Evolutionary conservation across 345 rosid genomes (phyloP).

Genomic region (Brassica incana): DNA sequence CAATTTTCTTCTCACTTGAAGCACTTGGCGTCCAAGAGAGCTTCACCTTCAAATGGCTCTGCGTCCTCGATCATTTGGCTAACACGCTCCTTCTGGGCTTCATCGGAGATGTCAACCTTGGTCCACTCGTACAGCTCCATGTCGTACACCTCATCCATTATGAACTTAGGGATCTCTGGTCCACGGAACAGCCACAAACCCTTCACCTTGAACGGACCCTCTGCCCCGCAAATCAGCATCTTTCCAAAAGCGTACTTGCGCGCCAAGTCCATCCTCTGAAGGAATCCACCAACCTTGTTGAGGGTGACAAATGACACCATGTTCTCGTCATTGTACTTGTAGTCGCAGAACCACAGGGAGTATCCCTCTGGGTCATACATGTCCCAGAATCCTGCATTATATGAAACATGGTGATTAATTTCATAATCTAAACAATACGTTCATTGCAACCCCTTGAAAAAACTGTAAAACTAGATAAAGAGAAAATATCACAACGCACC

Average conservation of each 20-base stretch:
- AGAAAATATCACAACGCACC: constrained; percentile 44
- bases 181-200: constrained; percentile 99
- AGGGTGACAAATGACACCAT: constrained; percentile 82
- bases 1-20: constrained; percentile 59
- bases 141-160: constrained; percentile 92
- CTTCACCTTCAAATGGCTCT: constrained; percentile 93
- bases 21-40: constrained; percentile 98
- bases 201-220: constrained; percentile 86
- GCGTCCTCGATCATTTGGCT: constrained; percentile 91
- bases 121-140: constrained; percentile 97
- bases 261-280: constrained; percentile 92
- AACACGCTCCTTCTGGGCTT: constrained; percentile 87
- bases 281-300: constrained; percentile 95
- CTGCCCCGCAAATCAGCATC: constrained; percentile 80
- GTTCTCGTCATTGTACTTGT: constrained; percentile 97
- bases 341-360: constrained; percentile 96
- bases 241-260: constrained; percentile 96
- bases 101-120: constrained; percentile 79
- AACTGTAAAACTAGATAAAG: background rate
- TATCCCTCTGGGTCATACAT: constrained; percentile 99
- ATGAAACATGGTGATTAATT: background rate
- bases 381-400: constrained; percentile 92
- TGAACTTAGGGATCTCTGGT: constrained; percentile 73
- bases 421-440: too few species aligned
- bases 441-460: too few species aligned